These are phyloP conservation scores for Globisporangium radiosum DNA, from an alignment of 352 stramenopile genomes.

Conservation along the genomic window DNA sequence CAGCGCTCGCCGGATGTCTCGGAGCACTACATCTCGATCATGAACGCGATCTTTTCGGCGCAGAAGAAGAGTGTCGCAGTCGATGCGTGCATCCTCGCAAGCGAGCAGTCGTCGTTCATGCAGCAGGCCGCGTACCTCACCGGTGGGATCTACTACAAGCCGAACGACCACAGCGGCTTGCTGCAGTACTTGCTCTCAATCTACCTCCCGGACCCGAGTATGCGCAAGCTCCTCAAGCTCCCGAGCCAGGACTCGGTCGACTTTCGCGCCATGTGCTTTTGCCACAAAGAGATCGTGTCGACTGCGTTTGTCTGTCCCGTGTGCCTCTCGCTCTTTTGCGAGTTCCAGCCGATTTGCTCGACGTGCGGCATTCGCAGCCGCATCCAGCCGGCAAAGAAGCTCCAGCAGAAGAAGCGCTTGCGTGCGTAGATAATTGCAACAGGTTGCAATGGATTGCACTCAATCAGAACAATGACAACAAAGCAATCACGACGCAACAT, in stretches of 20 bases:
- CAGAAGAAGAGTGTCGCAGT: slow-evolving; percentile 83
- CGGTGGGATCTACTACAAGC: slow-evolving; percentile 85
- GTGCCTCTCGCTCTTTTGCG: slow-evolving; percentile 84
- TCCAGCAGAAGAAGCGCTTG: slow-evolving; percentile 38
- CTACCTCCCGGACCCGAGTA: slow-evolving; percentile 74
- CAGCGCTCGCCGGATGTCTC: slow-evolving; percentile 82
- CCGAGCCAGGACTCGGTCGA: slow-evolving; percentile 84
- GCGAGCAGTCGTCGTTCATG: slow-evolving; percentile 81
- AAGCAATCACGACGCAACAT: too few species aligned
- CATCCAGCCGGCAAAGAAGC: slow-evolving; percentile 68
- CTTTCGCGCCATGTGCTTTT: slow-evolving; percentile 88
- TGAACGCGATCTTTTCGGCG: slow-evolving; percentile 88
- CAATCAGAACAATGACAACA: neutral
- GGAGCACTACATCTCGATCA: slow-evolving; percentile 87
- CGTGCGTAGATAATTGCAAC: slow-evolving; percentile 1
- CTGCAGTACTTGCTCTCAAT: slow-evolving; percentile 85
- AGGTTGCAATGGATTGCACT: neutral
- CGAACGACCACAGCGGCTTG: slow-evolving; percentile 52
- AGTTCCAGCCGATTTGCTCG: slow-evolving; percentile 84
- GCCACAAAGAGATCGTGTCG: slow-evolving; percentile 76
- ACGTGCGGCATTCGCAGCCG: slow-evolving; percentile 82
- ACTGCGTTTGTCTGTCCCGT: slow-evolving; percentile 83
- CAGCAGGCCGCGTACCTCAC: slow-evolving; percentile 85
- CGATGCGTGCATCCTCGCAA: slow-evolving; percentile 68
- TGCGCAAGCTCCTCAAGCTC: slow-evolving; percentile 77